A percentile compares a stretch with the other conserved stretches of the same genome.
Conservation (phyloP, 306 rosid genomes). For the Gastrolobium villosum region DNA sequence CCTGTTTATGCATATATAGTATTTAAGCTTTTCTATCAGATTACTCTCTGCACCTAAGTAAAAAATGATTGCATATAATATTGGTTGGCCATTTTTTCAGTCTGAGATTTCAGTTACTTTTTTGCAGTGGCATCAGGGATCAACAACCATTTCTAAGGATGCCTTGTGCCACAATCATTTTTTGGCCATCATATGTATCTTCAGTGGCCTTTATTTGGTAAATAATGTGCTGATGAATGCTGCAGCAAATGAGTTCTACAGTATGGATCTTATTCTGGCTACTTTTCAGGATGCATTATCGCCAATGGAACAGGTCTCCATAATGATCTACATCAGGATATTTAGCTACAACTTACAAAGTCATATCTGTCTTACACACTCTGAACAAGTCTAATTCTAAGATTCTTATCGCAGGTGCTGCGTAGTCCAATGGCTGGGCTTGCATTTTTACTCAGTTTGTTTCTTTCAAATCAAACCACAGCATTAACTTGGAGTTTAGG, state of each 20-base stretch:
- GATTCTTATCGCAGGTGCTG: conserved; percentile 67
- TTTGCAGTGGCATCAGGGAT: conserved; percentile 70
- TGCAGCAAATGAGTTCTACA: conserved; percentile 74
- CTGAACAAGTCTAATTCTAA: conserved; percentile 40
- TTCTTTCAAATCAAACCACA: conserved; percentile 77
- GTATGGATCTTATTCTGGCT: conserved; percentile 71
- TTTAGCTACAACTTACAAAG: conserved; percentile 15
- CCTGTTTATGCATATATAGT: not conserved
- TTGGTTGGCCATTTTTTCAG: conserved; percentile 35
- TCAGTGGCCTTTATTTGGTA: conserved; percentile 84
- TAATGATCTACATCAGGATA: conserved; percentile 32
- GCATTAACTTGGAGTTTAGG: conserved; percentile 84
- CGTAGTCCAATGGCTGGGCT: conserved; percentile 70
- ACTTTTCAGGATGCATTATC: conserved; percentile 82
- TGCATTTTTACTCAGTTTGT: conserved; percentile 69
- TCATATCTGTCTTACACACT: conserved; percentile 25
- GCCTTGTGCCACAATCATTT: conserved; percentile 81
- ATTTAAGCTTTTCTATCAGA: conserved; percentile 24
- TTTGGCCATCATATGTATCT: conserved; percentile 73
- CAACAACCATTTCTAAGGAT: conserved; percentile 67
- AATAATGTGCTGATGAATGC: conserved; percentile 74
- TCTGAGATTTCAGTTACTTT: conserved; percentile 45
- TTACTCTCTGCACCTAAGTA: conserved; percentile 5
- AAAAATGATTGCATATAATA: not conserved
- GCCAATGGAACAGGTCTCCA: conserved; percentile 79